Conservation (phyloP, 1,284 basidiomycete species). For the Polyporus tsugae region DNA sequence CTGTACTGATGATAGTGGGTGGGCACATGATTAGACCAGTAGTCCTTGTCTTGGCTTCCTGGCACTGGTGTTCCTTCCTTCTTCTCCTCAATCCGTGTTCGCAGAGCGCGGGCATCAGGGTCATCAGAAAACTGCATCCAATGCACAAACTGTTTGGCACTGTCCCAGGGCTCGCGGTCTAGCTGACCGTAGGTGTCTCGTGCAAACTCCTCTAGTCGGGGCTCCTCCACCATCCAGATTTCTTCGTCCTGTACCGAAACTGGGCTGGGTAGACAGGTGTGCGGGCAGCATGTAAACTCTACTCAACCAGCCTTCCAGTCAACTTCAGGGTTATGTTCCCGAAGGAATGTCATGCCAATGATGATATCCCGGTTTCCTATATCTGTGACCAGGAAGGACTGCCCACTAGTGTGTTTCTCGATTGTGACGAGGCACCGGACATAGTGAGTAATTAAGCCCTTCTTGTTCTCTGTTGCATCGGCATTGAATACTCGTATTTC, state of each 20-base stretch:
- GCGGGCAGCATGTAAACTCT: constrained; percentile 19
- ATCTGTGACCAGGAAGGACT: constrained; percentile 5
- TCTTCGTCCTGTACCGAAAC: neutral
- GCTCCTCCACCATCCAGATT: constrained; percentile 3
- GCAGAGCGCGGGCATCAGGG: neutral
- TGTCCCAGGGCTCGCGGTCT: neutral
- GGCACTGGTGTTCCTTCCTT: constrained; percentile 13
- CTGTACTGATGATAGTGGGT: constrained; percentile 19
- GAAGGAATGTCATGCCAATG: constrained; percentile 9
- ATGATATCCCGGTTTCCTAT: constrained; percentile 15
- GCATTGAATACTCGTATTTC: too few species aligned
- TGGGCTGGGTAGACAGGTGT: constrained; percentile 12
- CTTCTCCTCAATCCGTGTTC: neutral
- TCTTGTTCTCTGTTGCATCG: too few species aligned
- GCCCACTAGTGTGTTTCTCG: neutral
- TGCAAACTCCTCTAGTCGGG: neutral
- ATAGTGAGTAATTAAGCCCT: too few species aligned
- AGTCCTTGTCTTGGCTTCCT: constrained; percentile 5
- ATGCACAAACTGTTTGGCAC: neutral
- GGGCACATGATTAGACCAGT: constrained; percentile 13
- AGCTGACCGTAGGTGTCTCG: neutral
- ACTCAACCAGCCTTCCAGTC: constrained; percentile 13
- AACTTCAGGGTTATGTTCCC: constrained; percentile 13
- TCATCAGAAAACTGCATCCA: neutral
- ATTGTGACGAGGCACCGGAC: too few species aligned